These are phyloP conservation scores for Panellus pusillus DNA, from an alignment of 768 basidiomycete species.

Conservation along the genomic window DNA sequence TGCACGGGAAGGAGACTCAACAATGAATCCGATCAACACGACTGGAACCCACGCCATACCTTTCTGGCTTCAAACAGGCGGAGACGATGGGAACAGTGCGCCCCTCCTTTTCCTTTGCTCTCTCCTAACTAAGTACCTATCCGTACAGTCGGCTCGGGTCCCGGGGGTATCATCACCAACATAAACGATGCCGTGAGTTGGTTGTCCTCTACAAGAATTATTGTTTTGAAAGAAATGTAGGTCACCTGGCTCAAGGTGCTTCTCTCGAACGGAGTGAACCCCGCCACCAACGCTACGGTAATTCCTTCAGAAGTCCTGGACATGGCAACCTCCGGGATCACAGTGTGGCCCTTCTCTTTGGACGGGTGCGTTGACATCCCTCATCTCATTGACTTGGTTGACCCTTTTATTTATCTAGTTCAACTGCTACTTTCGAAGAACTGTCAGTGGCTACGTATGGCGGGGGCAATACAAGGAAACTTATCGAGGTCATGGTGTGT, in stretches of 20 bases:
- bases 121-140: neutral
- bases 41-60: slow-evolving; percentile 10
- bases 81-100: slow-evolving; percentile 28
- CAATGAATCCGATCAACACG: slow-evolving; percentile 13
- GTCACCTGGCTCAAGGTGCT: slow-evolving; percentile 29
- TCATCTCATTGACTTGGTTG: too few species aligned
- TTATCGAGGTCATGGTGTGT: slow-evolving; percentile 30
- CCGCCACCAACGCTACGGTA: slow-evolving; percentile 25
- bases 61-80: slow-evolving; percentile 24
- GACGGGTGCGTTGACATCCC: slow-evolving; percentile 17
- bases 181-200: slow-evolving; percentile 27
- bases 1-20: slow-evolving; percentile 16
- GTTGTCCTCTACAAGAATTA: neutral
- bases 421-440: slow-evolving; percentile 20
- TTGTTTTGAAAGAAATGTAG: slow-evolving; percentile 5
- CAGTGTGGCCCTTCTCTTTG: slow-evolving; percentile 15
- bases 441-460: slow-evolving; percentile 29
- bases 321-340: slow-evolving; percentile 26
- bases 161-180: slow-evolving; percentile 30
- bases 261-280: slow-evolving; percentile 26
- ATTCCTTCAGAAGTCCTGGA: slow-evolving; percentile 27
- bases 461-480: slow-evolving; percentile 25
- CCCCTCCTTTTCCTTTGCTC: neutral
- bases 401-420: too few species aligned
- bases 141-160: slow-evolving; percentile 27